Conservation (phyloP, 495 filamentous ascomycete species). For the Hypoxylon rickii region DNA sequence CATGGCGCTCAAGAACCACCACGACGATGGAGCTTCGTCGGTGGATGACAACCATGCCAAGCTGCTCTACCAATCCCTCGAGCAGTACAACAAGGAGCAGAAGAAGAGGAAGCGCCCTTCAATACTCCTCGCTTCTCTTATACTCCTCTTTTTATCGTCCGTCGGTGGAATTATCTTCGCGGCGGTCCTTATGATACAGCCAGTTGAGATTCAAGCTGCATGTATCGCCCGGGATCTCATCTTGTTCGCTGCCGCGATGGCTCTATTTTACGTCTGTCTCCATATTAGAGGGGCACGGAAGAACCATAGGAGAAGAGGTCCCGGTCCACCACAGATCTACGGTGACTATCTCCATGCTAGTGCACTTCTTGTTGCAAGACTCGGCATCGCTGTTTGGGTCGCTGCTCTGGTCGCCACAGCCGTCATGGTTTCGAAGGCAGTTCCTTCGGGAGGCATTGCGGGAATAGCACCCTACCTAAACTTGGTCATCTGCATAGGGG, state of each 20-base stretch:
- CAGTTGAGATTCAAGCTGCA: slow-evolving; percentile 17
- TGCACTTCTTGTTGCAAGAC: slow-evolving; percentile 37
- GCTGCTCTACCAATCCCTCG: slow-evolving; percentile 34
- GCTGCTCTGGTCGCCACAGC: slow-evolving; percentile 32
- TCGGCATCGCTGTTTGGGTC: slow-evolving; percentile 33
- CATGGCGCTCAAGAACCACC: slow-evolving; percentile 31
- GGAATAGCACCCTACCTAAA: slow-evolving; percentile 29
- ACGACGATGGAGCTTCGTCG: slow-evolving; percentile 12
- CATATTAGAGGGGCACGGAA: slow-evolving; percentile 35
- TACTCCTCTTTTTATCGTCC: slow-evolving; percentile 35
- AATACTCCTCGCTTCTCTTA: slow-evolving; percentile 31
- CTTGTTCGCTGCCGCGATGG: slow-evolving; percentile 30
- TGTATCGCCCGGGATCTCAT: slow-evolving; percentile 36
- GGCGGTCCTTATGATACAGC: slow-evolving; percentile 25
- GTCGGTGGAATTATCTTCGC: slow-evolving; percentile 25
- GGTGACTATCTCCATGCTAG: slow-evolving; percentile 37
- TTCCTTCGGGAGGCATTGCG: slow-evolving; percentile 11
- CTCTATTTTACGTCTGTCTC: slow-evolving; percentile 33
- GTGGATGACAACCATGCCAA: slow-evolving; percentile 16
- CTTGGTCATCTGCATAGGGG: slow-evolving; percentile 30
- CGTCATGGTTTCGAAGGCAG: slow-evolving; percentile 27
- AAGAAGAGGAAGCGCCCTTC: slow-evolving; percentile 24
- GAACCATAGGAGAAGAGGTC: slow-evolving; percentile 16
- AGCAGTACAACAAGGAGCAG: slow-evolving; percentile 33
- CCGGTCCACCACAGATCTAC: slow-evolving; percentile 30